Base-by-base conservation (phyloP, 225 moss, liverwort and hornwort species). In the Sphagnum contortum region DNA sequence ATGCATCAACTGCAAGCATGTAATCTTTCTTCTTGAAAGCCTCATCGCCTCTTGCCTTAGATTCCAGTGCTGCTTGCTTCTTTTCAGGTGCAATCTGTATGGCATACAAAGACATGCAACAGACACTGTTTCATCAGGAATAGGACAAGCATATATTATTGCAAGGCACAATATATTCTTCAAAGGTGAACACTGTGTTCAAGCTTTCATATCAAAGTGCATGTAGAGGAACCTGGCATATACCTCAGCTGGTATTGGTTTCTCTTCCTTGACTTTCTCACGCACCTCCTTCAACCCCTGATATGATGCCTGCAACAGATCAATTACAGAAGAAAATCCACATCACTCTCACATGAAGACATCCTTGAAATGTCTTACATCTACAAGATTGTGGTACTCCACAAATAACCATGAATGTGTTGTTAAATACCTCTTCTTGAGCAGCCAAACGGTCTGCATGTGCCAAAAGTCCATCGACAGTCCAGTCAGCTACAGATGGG, bases 21-120 rank as follows among this genome's bases (percentile, higher is more conserved):
- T 80, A 98, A 54, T 88, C 76, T 49, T 80, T 77, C 66, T 84
- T 83, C 71, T 84, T 91, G 72, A 98, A 98, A 62, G 85, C 89
- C 70, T 77, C 79, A 57, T 87, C 89, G 13, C 96, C 96, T 71
- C 96, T 85, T 47, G 84, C 71, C 78, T 93, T 93, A 4, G 87
- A 92, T 86, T 98, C 90, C 60, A 87, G 74, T 48, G 93, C 79
- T 64, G 73, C 83, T 57, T 70, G 68, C 74, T 79, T 85, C 71
- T 69, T 81, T 55, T 87, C 79, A 69, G 82, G 68, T 63, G 91
- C 69, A 67, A 96, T 88, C 91, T 86, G 52, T 55, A 64, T 11
- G 51, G 65, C 9, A 44, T 5, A 48, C 8, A 47, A 12, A 6
- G 2, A 48, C 29, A 29, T 29, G 29, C 29, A 29, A 29, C 29